These are phyloP conservation scores for Pyricularia grisea DNA, from an alignment of 2,329 filamentous ascomycete genomes.

Conservation along the genomic window DNA sequence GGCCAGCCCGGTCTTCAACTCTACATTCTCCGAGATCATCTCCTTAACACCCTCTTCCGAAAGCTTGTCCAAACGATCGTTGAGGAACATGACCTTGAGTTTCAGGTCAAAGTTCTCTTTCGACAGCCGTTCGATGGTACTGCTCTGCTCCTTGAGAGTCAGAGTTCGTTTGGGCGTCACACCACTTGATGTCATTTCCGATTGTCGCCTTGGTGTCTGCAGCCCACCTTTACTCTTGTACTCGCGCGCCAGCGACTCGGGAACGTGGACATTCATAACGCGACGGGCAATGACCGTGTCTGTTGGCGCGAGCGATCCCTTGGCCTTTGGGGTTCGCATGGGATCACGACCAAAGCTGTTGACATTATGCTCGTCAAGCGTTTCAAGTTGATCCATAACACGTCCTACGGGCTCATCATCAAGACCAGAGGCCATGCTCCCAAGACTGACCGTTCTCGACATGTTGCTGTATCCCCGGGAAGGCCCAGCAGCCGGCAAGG, in stretches of 20 bases:
- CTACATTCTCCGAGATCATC: constrained; percentile 96
- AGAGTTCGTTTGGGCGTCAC: constrained; percentile 39
- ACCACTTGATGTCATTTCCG: constrained; percentile 44
- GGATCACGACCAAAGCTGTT: constrained; percentile 7
- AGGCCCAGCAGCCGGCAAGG: constrained; percentile 46
- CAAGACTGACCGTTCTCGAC: constrained; percentile 73
- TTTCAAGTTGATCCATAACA: constrained; percentile 25
- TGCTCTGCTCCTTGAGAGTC: constrained; percentile 94
- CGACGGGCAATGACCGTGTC: constrained; percentile 85
- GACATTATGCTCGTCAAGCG: constrained; percentile 33
- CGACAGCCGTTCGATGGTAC: constrained; percentile 87
- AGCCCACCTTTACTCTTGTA: constrained; percentile 69
- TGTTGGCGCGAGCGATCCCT: constrained; percentile 49
- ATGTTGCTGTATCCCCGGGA: constrained; percentile 47
- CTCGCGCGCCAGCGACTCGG: constrained; percentile 77
- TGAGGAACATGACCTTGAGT: constrained; percentile 94
- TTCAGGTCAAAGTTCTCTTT: constrained; percentile 99
- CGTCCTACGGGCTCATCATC: constrained; percentile 44
- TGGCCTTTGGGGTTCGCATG: constrained; percentile 56
- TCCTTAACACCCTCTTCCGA: constrained; percentile 96
- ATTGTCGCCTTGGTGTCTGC: constrained; percentile 45
- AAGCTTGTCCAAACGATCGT: constrained; percentile 82
- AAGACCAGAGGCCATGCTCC: constrained; percentile 74
- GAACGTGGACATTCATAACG: constrained; percentile 82
- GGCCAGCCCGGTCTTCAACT: constrained; percentile 82